Evolutionary conservation across 257 asterid species (phyloP).

Genomic region (Solanum lycopersicoides): DNA sequence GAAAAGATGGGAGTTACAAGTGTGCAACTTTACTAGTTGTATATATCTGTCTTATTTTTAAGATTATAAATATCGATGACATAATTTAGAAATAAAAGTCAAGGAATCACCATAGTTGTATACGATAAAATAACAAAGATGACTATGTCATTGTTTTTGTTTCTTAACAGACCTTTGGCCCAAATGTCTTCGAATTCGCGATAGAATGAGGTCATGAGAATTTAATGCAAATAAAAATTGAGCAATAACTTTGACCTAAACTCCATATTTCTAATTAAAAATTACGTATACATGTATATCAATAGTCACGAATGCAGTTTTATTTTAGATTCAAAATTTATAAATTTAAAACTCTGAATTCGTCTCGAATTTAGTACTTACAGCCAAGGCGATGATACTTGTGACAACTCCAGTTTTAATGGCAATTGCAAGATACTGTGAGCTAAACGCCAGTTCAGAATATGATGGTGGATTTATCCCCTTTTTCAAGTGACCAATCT

Average conservation of each 20-base stretch:
- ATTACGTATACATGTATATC: background rate
- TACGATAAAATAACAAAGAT: background rate
- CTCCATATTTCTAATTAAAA: background rate
- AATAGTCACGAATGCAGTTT: background rate
- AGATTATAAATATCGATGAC: background rate
- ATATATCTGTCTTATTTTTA: background rate
- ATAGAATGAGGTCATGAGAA: background rate
- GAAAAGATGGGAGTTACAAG: background rate
- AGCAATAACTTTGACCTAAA: background rate
- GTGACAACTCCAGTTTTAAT: slow-evolving; percentile 61
- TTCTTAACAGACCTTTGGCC: background rate
- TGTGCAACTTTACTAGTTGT: background rate
- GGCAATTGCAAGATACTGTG: slow-evolving; percentile 30
- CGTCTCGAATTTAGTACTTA: slow-evolving; percentile 17
- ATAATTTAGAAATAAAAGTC: background rate
- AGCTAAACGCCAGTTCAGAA: slow-evolving; percentile 41
- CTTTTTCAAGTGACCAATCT: slow-evolving; percentile 71
- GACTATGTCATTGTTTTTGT: background rate
- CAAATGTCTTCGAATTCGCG: background rate
- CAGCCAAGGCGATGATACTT: slow-evolving; percentile 62
- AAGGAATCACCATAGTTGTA: background rate
- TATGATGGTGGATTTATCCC: slow-evolving; percentile 63
- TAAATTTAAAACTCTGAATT: background rate
- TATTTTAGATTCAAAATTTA: background rate
- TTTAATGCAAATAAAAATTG: background rate